Conservation (phyloP, 441 rosid genomes). For the Daphne laureola region DNA sequence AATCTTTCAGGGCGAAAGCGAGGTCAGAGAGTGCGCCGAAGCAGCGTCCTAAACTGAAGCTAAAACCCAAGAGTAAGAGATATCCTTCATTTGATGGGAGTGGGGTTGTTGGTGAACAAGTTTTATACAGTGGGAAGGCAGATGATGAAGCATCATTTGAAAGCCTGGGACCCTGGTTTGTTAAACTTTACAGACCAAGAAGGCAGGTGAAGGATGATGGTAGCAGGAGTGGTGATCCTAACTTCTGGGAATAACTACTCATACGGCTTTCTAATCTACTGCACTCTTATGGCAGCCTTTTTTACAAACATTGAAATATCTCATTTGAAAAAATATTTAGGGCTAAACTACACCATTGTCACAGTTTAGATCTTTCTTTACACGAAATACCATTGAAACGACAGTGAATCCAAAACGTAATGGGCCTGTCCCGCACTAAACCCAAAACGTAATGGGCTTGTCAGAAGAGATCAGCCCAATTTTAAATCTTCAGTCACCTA, state of each 20-base stretch:
- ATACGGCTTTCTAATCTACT: too few relatives aligned
- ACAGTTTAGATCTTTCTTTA: too few relatives aligned
- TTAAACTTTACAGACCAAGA: slow-evolving; percentile 22
- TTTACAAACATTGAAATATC: too few relatives aligned
- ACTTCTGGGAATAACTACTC: slow-evolving; percentile 19
- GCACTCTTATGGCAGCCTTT: too few relatives aligned
- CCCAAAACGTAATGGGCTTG: too few relatives aligned
- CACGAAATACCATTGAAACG: too few relatives aligned
- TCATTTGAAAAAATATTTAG: too few relatives aligned
- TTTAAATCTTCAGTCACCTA: too few relatives aligned
- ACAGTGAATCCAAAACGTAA: too few relatives aligned
- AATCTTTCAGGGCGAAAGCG: slow-evolving; percentile 41
- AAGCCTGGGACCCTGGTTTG: slow-evolving; percentile 31
- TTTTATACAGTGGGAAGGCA: slow-evolving; percentile 8
- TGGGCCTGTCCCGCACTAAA: too few relatives aligned
- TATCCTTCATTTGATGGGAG: slow-evolving; percentile 14
- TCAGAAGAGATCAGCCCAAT: too few relatives aligned
- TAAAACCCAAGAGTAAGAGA: slow-evolving; percentile 16
- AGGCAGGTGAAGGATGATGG: slow-evolving; percentile 13
- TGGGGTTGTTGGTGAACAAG: slow-evolving; percentile 7
- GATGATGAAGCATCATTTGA: slow-evolving; percentile 7
- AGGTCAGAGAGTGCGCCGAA: slow-evolving; percentile 54
- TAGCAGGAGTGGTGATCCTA: slow-evolving; percentile 16
- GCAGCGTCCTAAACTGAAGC: slow-evolving; percentile 26
- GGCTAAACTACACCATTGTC: too few relatives aligned